A percentile compares a stretch with the other conserved stretches of the same genome.
phyloP scores from a whole-genome alignment of 495 filamentous ascomycete species.

The Aspergillus nidulans region DNA sequence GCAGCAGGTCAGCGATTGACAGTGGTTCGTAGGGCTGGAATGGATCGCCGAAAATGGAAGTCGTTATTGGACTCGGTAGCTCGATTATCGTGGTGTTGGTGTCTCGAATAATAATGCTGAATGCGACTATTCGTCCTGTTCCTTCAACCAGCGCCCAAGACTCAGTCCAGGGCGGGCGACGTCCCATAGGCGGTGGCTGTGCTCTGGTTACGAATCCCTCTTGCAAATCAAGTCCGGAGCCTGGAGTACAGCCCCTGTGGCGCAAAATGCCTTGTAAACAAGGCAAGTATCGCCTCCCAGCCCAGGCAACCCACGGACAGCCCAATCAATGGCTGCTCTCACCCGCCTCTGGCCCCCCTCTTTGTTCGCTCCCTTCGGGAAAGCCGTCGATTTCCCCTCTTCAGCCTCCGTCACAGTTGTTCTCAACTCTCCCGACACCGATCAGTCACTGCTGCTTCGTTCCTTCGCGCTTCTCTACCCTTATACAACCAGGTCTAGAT shows the following conservation, averaged over 20 bases:
- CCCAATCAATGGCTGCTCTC: conserved; percentile 17
- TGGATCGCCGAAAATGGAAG: neutral
- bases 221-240: conserved; percentile 11
- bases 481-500: neutral
- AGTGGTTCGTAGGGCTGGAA: conserved; percentile 2
- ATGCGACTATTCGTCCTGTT: neutral
- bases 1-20: neutral
- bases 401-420: conserved; percentile 12
- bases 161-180: neutral
- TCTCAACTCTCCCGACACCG: neutral
- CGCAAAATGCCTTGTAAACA: conserved; percentile 3
- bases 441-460: conserved; percentile 6
- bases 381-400: conserved; percentile 12
- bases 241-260: conserved; percentile 16
- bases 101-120: neutral
- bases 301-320: conserved; percentile 15
- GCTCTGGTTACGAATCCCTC: neutral
- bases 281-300: neutral
- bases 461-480: neutral
- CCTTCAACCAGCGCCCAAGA: neutral
- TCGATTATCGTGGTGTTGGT: neutral
- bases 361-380: conserved; percentile 6
- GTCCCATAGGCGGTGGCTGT: conserved; percentile 4
- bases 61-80: neutral
- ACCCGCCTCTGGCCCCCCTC: neutral